These are phyloP conservation scores for Raffaelea albimanens DNA, from an alignment of 2,329 filamentous ascomycete genomes.

Conservation along the genomic window DNA sequence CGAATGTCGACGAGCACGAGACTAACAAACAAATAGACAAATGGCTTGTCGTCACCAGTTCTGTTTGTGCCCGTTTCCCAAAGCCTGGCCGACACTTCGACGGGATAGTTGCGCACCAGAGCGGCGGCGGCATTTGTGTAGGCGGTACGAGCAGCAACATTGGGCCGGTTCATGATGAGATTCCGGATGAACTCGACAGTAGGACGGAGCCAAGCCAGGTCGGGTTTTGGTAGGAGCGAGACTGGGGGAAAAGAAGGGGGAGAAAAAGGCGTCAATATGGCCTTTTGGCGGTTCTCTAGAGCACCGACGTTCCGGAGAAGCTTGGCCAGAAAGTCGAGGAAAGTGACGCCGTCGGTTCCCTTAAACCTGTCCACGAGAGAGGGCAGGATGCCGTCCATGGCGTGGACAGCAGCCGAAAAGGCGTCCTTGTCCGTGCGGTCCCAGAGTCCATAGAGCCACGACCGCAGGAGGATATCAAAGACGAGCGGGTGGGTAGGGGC, in stretches of 20 bases:
- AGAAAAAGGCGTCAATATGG: not conserved
- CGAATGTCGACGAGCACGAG: conserved; percentile 58
- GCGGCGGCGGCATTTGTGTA: conserved; percentile 50
- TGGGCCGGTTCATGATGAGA: conserved; percentile 46
- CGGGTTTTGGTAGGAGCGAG: conserved; percentile 22
- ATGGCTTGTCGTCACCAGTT: conserved; percentile 35
- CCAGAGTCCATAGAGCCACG: conserved; percentile 38
- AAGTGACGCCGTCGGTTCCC: conserved; percentile 49
- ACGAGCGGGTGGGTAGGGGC: conserved; percentile 43
- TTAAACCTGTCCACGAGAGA: conserved; percentile 43
- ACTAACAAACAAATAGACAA: conserved; percentile 53
- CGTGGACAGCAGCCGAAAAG: conserved; percentile 13
- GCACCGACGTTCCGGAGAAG: conserved; percentile 35
- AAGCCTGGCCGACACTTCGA: conserved; percentile 27
- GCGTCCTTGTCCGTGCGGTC: conserved; percentile 16
- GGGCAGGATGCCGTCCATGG: conserved; percentile 38
- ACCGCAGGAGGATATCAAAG: conserved; percentile 44
- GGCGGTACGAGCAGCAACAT: conserved; percentile 42
- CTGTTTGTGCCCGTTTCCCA: conserved; percentile 6
- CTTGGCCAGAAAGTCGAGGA: conserved; percentile 46
- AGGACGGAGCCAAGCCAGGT: conserved; percentile 43
- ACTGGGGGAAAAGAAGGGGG: no score
- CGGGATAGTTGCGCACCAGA: conserved; percentile 46
- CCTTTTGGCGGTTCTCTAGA: not conserved
- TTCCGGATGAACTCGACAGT: conserved; percentile 39